A percentile compares a stretch with the other conserved stretches of the same genome.
phyloP scores from a whole-genome alignment of 2,329 filamentous ascomycete genomes.

The Neofusicoccum laricinum region DNA sequence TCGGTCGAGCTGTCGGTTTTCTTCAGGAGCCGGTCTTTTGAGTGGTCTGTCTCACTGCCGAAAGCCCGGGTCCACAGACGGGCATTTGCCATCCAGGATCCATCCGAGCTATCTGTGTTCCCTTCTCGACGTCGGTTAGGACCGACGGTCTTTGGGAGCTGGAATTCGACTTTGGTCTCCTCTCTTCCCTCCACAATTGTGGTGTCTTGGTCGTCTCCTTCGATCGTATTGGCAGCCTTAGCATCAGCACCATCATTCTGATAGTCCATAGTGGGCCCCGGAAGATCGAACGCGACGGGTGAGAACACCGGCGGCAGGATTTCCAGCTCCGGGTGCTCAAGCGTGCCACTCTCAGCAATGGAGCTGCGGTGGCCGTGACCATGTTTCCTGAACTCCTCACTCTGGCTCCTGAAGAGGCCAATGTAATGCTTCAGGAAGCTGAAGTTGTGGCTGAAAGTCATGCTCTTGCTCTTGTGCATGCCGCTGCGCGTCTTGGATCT shows the following conservation, averaged over 20 bases:
- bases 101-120: slow-evolving; percentile 2
- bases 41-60: background rate
- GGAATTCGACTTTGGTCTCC: background rate
- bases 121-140: background rate
- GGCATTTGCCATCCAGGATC: slow-evolving; percentile 6
- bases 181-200: background rate
- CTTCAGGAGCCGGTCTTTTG: background rate
- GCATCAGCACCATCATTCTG: background rate
- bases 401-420: slow-evolving; percentile 41
- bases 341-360: slow-evolving; percentile 39
- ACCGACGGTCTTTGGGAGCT: background rate
- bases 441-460: slow-evolving; percentile 40
- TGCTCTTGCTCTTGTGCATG: slow-evolving; percentile 34
- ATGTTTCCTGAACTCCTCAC: slow-evolving; percentile 35
- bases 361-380: slow-evolving; percentile 46
- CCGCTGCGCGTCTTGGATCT: slow-evolving; percentile 16
- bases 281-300: background rate
- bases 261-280: background rate
- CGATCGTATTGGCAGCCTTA: background rate
- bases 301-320: slow-evolving; percentile 38
- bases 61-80: background rate
- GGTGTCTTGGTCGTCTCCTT: background rate
- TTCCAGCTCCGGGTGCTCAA: slow-evolving; percentile 48
- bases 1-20: slow-evolving; percentile 2
- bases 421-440: slow-evolving; percentile 44